Percentiles rank a stretch among this genome's conserved stretches.
These are phyloP conservation scores for Trichothecium sympodiale DNA, from an alignment of 2,329 filamentous ascomycete genomes.

Conservation along the genomic window DNA sequence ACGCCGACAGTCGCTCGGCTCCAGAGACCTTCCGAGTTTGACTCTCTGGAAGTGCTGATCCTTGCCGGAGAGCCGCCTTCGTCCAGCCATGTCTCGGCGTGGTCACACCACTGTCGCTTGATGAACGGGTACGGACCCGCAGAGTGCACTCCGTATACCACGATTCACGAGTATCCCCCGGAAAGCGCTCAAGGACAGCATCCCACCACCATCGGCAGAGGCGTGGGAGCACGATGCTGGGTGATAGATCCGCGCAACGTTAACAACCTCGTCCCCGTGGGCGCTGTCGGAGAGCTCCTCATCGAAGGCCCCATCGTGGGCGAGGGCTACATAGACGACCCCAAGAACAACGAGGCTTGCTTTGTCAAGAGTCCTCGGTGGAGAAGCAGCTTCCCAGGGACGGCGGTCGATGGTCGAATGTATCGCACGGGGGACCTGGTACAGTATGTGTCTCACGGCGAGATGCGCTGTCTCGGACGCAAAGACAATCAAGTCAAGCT, in stretches of 20 bases:
- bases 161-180: constrained; percentile 1
- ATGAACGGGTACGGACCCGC: constrained; percentile 10
- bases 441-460: constrained; percentile 17
- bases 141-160: constrained; percentile 8
- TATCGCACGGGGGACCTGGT: constrained; percentile 8
- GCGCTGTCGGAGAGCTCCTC: constrained; percentile 18
- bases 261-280: constrained; percentile 28
- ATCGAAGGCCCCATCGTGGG: constrained; percentile 15
- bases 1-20: too few relatives aligned
- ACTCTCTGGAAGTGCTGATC: too few relatives aligned
- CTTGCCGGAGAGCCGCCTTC: too few relatives aligned
- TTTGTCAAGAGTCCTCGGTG: constrained; percentile 23
- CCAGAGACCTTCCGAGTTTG: too few relatives aligned
- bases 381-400: background rate
- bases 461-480: constrained; percentile 31
- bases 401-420: constrained; percentile 12
- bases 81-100: too few relatives aligned
- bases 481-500: constrained; percentile 46
- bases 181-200: background rate
- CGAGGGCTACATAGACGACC: constrained; percentile 11
- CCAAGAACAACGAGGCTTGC: constrained; percentile 11
- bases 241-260: constrained; percentile 6
- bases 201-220: constrained; percentile 7
- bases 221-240: constrained; percentile 5
- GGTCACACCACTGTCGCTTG: constrained; percentile 1